Evolutionary conservation across 352 stramenopile genomes (phyloP).

Genomic region (Achlya hypogyna): DNA sequence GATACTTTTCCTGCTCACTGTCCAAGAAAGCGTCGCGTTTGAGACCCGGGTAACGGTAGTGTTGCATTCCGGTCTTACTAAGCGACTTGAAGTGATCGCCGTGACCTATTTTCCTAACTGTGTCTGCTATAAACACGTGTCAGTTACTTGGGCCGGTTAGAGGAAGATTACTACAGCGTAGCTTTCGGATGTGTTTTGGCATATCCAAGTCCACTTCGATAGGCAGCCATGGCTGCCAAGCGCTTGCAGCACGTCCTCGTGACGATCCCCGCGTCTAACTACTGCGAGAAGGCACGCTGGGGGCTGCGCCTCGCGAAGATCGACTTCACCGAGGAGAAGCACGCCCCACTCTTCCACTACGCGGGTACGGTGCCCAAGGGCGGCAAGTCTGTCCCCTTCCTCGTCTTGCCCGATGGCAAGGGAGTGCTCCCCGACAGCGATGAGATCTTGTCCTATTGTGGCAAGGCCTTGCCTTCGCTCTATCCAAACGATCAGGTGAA

Average conservation of each 20-base stretch:
- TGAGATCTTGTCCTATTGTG: constrained; percentile 39
- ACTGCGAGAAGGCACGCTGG: constrained; percentile 52
- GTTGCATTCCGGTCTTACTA: too few relatives aligned
- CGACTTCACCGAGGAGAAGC: constrained; percentile 38
- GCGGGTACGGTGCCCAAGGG: constrained; percentile 36
- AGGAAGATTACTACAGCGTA: too few relatives aligned
- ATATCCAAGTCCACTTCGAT: too few relatives aligned
- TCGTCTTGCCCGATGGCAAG: constrained; percentile 22
- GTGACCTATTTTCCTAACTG: too few relatives aligned
- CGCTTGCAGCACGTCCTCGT: constrained; percentile 25
- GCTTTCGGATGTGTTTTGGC: too few relatives aligned
- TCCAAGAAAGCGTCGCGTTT: too few relatives aligned
- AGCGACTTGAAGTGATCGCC: too few relatives aligned
- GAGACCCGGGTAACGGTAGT: too few relatives aligned
- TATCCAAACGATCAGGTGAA: constrained; percentile 32
- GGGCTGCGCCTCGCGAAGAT: constrained; percentile 33
- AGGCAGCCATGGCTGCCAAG: neutral
- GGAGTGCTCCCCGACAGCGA: constrained; percentile 31
- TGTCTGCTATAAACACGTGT: too few relatives aligned
- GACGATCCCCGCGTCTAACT: constrained; percentile 49
- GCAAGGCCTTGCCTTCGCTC: constrained; percentile 24
- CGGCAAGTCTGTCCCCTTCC: constrained; percentile 34
- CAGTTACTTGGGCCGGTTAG: too few relatives aligned
- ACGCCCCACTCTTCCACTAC: constrained; percentile 37
- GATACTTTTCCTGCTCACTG: too few relatives aligned